Percentiles rank a stretch among this genome's conserved stretches.
These are phyloP conservation scores for Calonectria fujianensis DNA, from an alignment of 2,329 filamentous ascomycete species.

Conservation along the genomic window DNA sequence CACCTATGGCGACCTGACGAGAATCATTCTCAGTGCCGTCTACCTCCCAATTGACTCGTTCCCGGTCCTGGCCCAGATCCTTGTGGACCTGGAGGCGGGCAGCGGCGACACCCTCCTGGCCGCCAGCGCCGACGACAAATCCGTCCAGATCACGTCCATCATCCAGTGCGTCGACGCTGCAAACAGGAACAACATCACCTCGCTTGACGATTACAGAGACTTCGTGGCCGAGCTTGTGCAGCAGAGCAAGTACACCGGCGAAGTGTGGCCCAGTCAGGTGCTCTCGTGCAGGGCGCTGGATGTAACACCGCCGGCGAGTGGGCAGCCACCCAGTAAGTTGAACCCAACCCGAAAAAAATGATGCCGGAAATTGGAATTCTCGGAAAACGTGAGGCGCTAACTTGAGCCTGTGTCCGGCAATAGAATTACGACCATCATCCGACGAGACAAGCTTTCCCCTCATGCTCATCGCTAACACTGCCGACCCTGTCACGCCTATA, in stretches of 20 bases:
- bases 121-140: neutral
- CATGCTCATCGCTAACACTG: constrained; percentile 12
- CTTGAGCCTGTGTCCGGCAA: neutral
- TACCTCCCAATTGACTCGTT: constrained; percentile 14
- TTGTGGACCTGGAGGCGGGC: constrained; percentile 12
- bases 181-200: constrained; percentile 22
- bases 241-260: constrained; percentile 21
- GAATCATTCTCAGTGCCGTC: neutral
- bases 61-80: constrained; percentile 6
- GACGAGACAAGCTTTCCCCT: constrained; percentile 16
- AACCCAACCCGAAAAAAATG: neutral
- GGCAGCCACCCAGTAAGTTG: constrained; percentile 6
- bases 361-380: neutral
- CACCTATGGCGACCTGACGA: constrained; percentile 7
- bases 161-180: constrained; percentile 18
- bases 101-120: constrained; percentile 13
- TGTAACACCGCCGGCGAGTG: constrained; percentile 1
- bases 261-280: constrained; percentile 5
- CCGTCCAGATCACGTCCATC: neutral
- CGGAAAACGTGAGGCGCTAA: neutral
- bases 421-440: constrained; percentile 11
- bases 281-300: constrained; percentile 14
- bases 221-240: neutral
- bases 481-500: constrained; percentile 12
- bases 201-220: constrained; percentile 2